Conservation (phyloP, 352 stramenopile species). For the Phytophthora aleatoria region DNA sequence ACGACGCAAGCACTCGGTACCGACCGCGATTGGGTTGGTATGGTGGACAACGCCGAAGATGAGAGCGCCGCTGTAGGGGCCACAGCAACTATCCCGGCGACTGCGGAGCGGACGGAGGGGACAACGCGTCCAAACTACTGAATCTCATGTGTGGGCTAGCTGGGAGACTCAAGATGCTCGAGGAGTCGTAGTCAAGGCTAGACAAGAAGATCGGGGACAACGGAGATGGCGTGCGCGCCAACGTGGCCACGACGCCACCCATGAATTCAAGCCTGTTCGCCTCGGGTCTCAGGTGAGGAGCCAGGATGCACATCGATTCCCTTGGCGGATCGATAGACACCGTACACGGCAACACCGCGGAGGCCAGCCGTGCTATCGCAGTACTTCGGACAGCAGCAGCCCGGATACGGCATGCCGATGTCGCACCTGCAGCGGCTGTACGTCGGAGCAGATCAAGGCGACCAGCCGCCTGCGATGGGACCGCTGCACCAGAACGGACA, state of each 20-base stretch:
- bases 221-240: too few species aligned
- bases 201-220: too few species aligned
- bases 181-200: too few species aligned
- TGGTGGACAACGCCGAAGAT: slow-evolving; percentile 1
- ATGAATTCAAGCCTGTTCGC: too few species aligned
- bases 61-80: not conserved
- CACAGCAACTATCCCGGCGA: not conserved
- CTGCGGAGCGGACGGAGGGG: not conserved
- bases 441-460: too few species aligned
- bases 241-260: too few species aligned
- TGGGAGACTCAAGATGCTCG: not conserved
- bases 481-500: not conserved
- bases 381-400: not conserved
- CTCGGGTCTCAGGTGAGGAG: too few species aligned
- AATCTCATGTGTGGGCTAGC: not conserved
- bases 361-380: not conserved
- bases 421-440: not conserved
- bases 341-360: not conserved
- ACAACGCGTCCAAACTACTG: slow-evolving; percentile 1
- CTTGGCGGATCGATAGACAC: too few species aligned
- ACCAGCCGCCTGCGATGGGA: too few species aligned
- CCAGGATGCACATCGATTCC: too few species aligned
- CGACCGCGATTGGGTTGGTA: not conserved
- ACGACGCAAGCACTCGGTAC: not conserved
- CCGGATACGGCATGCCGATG: not conserved